phyloP scores from a whole-genome alignment of 148 eudicot genomes.

The Chenopodium album region DNA sequence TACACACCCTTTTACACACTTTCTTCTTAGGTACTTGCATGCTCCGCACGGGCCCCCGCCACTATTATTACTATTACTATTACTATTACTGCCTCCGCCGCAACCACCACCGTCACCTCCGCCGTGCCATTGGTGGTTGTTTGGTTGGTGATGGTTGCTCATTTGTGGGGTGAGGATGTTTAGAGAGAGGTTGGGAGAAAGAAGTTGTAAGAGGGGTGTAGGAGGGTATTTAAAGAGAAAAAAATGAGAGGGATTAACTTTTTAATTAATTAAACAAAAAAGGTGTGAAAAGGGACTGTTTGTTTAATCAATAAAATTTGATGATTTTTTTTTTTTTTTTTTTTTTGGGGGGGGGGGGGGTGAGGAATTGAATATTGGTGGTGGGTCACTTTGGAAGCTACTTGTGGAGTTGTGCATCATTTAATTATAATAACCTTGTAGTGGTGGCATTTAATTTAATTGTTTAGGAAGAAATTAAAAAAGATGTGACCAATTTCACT shows the following conservation, averaged over 20 bases:
- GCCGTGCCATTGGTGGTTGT: conserved; percentile 20
- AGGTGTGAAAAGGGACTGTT: neutral
- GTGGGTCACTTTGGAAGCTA: conserved; percentile 40
- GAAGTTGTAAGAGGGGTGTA: conserved; percentile 5
- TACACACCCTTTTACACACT: conserved; percentile 62
- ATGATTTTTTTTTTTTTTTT: too few species aligned
- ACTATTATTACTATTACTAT: neutral
- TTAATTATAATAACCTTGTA: neutral
- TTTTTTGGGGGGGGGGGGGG: too few species aligned
- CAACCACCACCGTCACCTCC: neutral
- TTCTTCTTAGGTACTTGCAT: conserved; percentile 71
- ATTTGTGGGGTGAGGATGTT: neutral
- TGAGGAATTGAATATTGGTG: conserved; percentile 25
- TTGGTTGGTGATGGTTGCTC: too few species aligned
- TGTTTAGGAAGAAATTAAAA: neutral
- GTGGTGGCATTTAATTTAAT: neutral
- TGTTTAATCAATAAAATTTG: neutral
- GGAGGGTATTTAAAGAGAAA: conserved; percentile 29
- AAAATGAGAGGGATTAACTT: neutral
- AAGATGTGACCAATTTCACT: conserved; percentile 14
- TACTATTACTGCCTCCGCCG: neutral
- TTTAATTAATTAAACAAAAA: neutral
- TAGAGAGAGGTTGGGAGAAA: conserved; percentile 19
- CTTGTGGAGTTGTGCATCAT: conserved; percentile 16
- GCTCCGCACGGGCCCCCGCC: conserved; percentile 75